Evolutionary conservation across 208 protist genomes (phyloP).

Genomic region (Leishmania lainsoni): DNA sequence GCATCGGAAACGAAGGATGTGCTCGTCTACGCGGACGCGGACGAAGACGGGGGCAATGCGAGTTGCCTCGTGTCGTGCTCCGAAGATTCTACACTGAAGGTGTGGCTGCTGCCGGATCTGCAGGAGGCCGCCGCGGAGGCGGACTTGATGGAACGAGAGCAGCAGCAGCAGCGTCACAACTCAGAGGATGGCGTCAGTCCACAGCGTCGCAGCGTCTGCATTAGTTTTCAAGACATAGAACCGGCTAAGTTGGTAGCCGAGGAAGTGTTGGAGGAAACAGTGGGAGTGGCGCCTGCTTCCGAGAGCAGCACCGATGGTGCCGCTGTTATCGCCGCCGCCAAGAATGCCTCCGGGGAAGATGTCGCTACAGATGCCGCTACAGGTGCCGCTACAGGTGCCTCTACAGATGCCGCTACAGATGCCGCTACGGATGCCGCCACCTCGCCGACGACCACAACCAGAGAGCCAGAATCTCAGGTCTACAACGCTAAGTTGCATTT

Average conservation of each 20-base stretch:
- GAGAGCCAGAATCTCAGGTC: background rate
- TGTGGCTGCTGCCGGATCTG: conserved; percentile 73
- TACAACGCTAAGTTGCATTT: conserved; percentile 24
- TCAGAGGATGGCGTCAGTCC: conserved; percentile 5
- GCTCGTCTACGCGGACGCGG: conserved; percentile 35
- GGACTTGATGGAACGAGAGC: conserved; percentile 26
- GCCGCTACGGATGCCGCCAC: background rate
- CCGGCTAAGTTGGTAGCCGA: conserved; percentile 2
- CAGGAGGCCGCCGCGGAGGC: conserved; percentile 47
- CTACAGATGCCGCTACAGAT: background rate
- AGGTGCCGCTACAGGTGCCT: too few species aligned
- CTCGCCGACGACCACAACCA: background rate
- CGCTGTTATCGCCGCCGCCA: background rate
- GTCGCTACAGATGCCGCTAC: background rate
- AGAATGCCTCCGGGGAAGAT: conserved; percentile 6
- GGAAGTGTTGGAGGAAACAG: conserved; percentile 20
- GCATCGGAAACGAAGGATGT: conserved; percentile 36
- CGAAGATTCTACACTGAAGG: conserved; percentile 57
- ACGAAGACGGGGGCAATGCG: conserved; percentile 27
- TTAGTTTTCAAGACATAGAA: conserved; percentile 53
- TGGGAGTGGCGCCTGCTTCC: background rate
- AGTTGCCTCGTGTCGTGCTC: conserved; percentile 60
- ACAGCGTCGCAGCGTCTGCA: conserved; percentile 31
- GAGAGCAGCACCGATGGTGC: conserved; percentile 5
- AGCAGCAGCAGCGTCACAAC: conserved; percentile 36